A percentile compares a stretch with the other conserved stretches of the same genome.
Conservation (phyloP, 257 asterid genomes). For the Verbena officinalis region DNA sequence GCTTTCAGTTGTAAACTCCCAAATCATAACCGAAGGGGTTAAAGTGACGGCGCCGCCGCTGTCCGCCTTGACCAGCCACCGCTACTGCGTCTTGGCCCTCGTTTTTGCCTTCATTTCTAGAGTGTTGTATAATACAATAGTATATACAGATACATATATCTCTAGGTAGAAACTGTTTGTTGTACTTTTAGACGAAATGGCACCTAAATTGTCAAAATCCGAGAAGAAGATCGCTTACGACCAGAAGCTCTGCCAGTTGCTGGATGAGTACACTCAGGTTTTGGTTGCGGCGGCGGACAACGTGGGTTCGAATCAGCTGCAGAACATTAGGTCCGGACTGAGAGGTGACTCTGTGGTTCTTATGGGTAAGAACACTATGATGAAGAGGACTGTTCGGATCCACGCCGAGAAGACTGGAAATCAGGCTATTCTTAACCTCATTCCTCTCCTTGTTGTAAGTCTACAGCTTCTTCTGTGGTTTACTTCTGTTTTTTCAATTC, state of each 20-base stretch:
- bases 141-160: not conserved
- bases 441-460: too few relatives aligned
- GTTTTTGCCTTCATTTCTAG: conserved; percentile 31
- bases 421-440: conserved; percentile 55
- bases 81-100: conserved; percentile 82
- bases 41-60: conserved; percentile 70
- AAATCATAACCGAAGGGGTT: conserved; percentile 35
- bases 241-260: conserved; percentile 68
- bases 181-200: conserved; percentile 44
- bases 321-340: conserved; percentile 71
- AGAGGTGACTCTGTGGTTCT: conserved; percentile 86
- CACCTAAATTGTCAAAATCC: conserved; percentile 59
- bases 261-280: conserved; percentile 82
- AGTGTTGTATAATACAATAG: too few relatives aligned
- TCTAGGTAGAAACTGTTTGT: not conserved
- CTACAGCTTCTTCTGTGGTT: too few relatives aligned
- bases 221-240: conserved; percentile 86
- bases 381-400: conserved; percentile 80
- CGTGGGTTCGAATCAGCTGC: conserved; percentile 88
- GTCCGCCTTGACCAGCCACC: conserved; percentile 82
- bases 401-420: conserved; percentile 86
- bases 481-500: too few relatives aligned
- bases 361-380: conserved; percentile 98
- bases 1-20: conserved; percentile 3
- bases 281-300: conserved; percentile 79